Evolutionary conservation across 2,329 filamentous ascomycete genomes (phyloP).

Genomic region (Cladophialophora bantiana): DNA sequence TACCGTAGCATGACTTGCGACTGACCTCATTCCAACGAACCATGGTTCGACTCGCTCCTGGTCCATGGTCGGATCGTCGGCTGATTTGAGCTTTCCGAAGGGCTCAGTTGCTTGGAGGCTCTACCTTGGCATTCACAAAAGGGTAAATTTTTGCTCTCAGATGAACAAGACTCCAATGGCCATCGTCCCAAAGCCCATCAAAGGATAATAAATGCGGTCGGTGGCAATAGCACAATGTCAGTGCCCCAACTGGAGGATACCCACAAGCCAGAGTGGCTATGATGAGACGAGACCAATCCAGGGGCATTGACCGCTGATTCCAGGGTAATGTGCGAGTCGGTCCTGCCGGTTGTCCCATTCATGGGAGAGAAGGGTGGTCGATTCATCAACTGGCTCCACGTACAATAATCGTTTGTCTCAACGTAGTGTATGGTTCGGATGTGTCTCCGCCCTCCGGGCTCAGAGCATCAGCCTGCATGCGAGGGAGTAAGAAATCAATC

Average conservation of each 20-base stretch:
- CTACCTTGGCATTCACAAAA: not conserved
- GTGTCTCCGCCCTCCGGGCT: not conserved
- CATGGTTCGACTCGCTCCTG: not conserved
- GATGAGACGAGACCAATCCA: not conserved
- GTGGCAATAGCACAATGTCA: not conserved
- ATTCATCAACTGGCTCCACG: not conserved
- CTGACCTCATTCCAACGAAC: constrained; percentile 4
- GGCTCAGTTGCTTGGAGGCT: not conserved
- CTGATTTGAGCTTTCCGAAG: not conserved
- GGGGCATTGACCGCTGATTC: not conserved
- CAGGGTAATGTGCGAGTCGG: not conserved
- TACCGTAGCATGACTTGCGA: constrained; percentile 16
- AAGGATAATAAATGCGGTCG: not conserved
- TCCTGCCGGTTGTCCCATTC: not conserved
- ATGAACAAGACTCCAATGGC: not conserved
- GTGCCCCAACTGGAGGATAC: not conserved
- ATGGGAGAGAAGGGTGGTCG: not conserved
- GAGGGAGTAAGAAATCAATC: not conserved
- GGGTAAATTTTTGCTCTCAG: not conserved
- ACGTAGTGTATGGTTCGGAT: not conserved
- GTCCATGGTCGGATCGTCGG: constrained; percentile 3
- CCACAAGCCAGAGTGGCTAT: not conserved
- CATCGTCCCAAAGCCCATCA: not conserved
- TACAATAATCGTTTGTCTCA: not conserved
- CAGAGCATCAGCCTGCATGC: not conserved